A percentile compares a stretch with the other conserved stretches of the same genome.
Conservation (phyloP, 2,329 filamentous ascomycete genomes). For the Clarireedia sp. region DNA sequence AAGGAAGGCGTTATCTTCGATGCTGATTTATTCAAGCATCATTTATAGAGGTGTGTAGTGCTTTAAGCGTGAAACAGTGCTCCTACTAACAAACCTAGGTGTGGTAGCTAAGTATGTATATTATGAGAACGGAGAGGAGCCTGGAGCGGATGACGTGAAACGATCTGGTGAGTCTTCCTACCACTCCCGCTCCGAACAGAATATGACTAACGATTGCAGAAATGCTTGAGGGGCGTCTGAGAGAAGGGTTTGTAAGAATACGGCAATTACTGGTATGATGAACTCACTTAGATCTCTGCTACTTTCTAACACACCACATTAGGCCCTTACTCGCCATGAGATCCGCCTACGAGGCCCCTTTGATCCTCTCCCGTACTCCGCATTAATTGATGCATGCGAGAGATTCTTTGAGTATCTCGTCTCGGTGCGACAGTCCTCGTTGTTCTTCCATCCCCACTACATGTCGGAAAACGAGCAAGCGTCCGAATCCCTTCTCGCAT, state of each 20-base stretch:
- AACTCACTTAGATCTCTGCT: background rate
- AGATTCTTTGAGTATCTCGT: conserved; percentile 53
- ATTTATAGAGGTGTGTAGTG: conserved; percentile 37
- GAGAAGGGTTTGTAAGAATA: conserved; percentile 52
- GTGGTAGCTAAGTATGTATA: conserved; percentile 51
- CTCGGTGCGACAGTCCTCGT: conserved; percentile 47
- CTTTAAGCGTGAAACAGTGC: background rate
- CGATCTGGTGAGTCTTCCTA: conserved; percentile 31
- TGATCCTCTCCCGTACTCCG: conserved; percentile 47
- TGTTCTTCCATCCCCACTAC: conserved; percentile 49
- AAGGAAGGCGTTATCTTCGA: conserved; percentile 45
- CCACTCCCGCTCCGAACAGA: background rate
- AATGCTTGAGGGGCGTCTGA: conserved; percentile 49
- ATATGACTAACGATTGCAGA: conserved; percentile 30
- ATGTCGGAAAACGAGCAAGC: conserved; percentile 43
- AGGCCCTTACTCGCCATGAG: conserved; percentile 50
- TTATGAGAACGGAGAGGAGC: conserved; percentile 46
- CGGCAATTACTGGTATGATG: conserved; percentile 39
- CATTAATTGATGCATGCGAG: conserved; percentile 47
- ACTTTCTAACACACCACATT: background rate
- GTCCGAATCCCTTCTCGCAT: conserved; percentile 40
- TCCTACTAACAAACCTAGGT: conserved; percentile 11
- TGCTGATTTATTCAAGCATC: conserved; percentile 50
- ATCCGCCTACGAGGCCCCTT: conserved; percentile 50
- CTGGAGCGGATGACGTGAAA: conserved; percentile 42